Percentiles rank a stretch among this genome's conserved stretches.
These are phyloP conservation scores for Monilinia aucupariae DNA, from an alignment of 2,329 filamentous ascomycete genomes.

Conservation along the genomic window DNA sequence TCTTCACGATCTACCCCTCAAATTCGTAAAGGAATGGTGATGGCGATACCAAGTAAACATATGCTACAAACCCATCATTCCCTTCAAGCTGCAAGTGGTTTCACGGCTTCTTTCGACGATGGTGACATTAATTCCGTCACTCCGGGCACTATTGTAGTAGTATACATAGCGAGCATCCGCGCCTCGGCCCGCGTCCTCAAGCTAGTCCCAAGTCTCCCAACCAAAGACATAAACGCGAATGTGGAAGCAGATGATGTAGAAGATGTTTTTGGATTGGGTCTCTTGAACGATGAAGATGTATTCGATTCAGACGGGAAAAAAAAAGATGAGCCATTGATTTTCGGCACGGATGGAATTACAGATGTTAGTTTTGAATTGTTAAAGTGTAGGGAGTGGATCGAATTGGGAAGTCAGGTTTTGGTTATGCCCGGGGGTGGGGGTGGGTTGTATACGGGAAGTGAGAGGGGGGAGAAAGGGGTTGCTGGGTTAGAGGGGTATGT, in stretches of 20 bases:
- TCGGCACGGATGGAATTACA: conserved; percentile 37
- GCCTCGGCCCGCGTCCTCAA: conserved; percentile 70
- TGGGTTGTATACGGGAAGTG: conserved; percentile 50
- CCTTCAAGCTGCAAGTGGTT: conserved; percentile 60
- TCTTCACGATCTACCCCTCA: conserved; percentile 37
- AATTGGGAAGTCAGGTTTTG: conserved; percentile 63
- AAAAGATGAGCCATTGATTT: conserved; percentile 34
- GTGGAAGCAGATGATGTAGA: conserved; percentile 33
- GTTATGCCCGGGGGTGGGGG: conserved; percentile 66
- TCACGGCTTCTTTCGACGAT: conserved; percentile 66
- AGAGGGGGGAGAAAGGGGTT: conserved; percentile 47
- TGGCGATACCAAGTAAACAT: conserved; percentile 57
- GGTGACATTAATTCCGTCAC: conserved; percentile 57
- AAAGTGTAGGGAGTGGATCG: conserved; percentile 66
- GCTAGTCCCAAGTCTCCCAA: conserved; percentile 34
- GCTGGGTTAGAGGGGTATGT: conserved; percentile 67
- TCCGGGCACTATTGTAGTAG: conserved; percentile 65
- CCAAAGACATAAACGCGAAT: conserved; percentile 25
- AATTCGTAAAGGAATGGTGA: conserved; percentile 76
- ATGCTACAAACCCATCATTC: conserved; percentile 52
- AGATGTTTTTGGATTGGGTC: conserved; percentile 54
- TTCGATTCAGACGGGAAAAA: conserved; percentile 36
- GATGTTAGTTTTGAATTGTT: conserved; percentile 64
- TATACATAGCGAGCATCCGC: conserved; percentile 83
- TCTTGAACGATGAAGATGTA: conserved; percentile 42